These are phyloP conservation scores for Beauveria medogensis DNA, from an alignment of 2,329 filamentous ascomycete species.

Conservation along the genomic window DNA sequence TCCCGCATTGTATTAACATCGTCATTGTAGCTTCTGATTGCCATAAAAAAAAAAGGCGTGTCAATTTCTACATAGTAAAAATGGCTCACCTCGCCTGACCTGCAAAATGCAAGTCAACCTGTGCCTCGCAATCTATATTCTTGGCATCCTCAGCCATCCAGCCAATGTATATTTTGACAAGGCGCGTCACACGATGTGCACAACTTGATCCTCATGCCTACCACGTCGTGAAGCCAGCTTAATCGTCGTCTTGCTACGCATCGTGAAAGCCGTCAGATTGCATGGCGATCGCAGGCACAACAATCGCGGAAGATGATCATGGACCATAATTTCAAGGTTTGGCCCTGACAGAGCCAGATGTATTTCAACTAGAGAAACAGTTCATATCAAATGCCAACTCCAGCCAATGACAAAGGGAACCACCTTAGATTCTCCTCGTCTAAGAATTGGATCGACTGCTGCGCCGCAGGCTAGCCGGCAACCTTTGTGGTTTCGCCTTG, in stretches of 20 bases:
- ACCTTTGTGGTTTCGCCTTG: neutral
- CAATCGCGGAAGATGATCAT: neutral
- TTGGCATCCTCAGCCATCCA: neutral
- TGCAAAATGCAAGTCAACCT: neutral
- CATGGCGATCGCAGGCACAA: neutral
- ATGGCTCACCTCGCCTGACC: neutral
- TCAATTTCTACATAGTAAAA: neutral
- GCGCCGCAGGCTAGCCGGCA: neutral
- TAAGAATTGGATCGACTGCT: neutral
- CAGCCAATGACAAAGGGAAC: conserved; percentile 14
- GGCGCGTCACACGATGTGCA: too few species aligned
- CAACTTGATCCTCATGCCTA: neutral
- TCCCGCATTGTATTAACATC: neutral
- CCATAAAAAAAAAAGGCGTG: neutral
- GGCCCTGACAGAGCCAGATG: neutral
- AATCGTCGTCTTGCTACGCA: neutral
- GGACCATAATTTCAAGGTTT: neutral
- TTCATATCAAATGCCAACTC: conserved; percentile 16
- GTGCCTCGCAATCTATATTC: neutral
- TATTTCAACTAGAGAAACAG: conserved; percentile 10
- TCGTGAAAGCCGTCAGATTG: neutral
- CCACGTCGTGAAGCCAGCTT: neutral
- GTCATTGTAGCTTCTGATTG: neutral
- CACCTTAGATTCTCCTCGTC: conserved; percentile 9
- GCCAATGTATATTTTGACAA: neutral